Base-by-base conservation (phyloP, 306 rosid genomes). In the Dalbergia oliveri region DNA sequence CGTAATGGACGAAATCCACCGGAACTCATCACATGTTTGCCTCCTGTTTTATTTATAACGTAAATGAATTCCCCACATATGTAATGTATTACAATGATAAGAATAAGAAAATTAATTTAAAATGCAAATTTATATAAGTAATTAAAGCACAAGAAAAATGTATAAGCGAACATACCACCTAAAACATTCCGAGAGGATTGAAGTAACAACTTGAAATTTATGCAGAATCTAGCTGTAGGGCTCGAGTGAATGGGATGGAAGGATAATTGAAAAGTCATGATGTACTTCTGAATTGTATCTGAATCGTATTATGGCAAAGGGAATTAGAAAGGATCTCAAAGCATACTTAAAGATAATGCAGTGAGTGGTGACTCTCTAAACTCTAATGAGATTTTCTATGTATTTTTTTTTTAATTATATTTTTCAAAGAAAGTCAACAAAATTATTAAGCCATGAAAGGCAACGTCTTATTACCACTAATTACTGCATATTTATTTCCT, bases 1-100 rank as follows among this genome's bases (percentile, higher is more conserved):
- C 85, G 66, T 69, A 78, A 44, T 9, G 80, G 66, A 26, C 6
- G 83, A 71, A 78, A 66, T 62, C 54, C 54, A 62, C 34, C 13
- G 16, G 8, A 19, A 33, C 1, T 26, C 5, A 15, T 35, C 16
- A 9, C 58, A 72, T 67, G 15, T 3, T 18, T 43, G 60, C 56
- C 59, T 15, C 51, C 57, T 37, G 7, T 4, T 37, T 37, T 26
- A 26, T 26, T 26, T 26, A 26, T 26, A 26, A 26, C 3, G 41
- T 37, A 0, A 37, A 37, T 26, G 31, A 37, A 37, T 37, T 37
- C 41, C 41, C 41, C 5, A 37, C 41, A 8, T 37, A 37, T 3
- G 4, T 9, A 43, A 43, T 43, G 11, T 43, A 43, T 43, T 43
- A 43, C 9, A 43, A 43, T 43, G 47, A 43, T 43, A 4, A 13